Evolutionary conservation across 192 early-diverging fungal species (phyloP).

Genomic region (Geranomyces michiganensis): DNA sequence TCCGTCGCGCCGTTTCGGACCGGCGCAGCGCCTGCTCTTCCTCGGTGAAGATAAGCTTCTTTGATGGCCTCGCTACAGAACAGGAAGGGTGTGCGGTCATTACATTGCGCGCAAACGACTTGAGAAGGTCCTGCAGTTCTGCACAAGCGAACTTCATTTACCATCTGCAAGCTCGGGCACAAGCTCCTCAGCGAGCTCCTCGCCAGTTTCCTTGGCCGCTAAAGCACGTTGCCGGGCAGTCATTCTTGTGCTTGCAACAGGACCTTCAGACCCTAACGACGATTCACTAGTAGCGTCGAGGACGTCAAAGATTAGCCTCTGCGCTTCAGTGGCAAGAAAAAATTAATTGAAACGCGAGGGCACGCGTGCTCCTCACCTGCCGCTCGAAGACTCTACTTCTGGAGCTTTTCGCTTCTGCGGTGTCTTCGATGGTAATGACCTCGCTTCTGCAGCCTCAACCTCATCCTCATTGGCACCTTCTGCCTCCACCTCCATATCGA

Average conservation of each 20-base stretch:
- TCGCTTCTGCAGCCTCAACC: too few relatives aligned
- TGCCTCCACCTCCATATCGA: background rate
- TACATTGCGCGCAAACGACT: too few relatives aligned
- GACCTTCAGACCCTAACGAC: constrained; percentile 24
- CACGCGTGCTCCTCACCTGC: too few relatives aligned
- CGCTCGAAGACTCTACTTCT: too few relatives aligned
- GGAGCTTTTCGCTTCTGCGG: too few relatives aligned
- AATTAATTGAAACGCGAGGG: too few relatives aligned
- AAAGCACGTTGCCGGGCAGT: constrained; percentile 20
- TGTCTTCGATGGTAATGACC: too few relatives aligned
- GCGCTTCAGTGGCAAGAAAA: too few relatives aligned
- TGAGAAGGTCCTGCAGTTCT: too few relatives aligned
- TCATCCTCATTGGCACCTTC: background rate
- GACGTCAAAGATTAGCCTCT: too few relatives aligned
- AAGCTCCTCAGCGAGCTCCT: background rate
- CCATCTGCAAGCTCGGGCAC: constrained; percentile 18
- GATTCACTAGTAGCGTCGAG: background rate
- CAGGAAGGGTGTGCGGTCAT: background rate
- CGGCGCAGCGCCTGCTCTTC: constrained; percentile 30
- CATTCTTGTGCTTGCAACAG: constrained; percentile 17
- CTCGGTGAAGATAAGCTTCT: constrained; percentile 3
- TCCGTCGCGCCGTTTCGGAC: constrained; percentile 26
- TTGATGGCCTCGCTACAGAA: constrained; percentile 24
- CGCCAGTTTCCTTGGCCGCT: constrained; percentile 12
- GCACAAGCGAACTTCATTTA: too few relatives aligned